Evolutionary conservation across 176 grass and related monocot genomes (phyloP), one percentile per base, ranked within the genome.

Genomic region (Musa acuminata): DNA sequence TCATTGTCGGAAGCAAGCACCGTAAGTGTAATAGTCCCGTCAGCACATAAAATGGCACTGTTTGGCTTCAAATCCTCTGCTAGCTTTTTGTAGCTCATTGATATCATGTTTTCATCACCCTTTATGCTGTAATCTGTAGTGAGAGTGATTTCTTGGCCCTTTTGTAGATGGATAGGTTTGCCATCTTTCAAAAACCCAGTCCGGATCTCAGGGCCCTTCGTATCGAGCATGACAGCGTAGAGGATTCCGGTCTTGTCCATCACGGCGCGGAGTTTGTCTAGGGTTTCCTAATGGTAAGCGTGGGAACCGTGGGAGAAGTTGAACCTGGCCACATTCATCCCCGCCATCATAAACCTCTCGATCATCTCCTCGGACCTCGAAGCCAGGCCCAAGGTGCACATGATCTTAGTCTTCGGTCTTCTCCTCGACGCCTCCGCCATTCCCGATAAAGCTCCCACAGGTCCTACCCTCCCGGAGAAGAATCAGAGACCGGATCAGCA

Each of bases 301-400:
- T n/a, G n/a, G n/a, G n/a, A n/a, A n/a, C n/a, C n/a, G n/a, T n/a
- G n/a, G n/a, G n/a, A n/a, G n/a, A n/a, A n/a, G n/a, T n/a, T n/a
- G n/a, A n/a, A n/a, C n/a, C n/a, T n/a, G n/a, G 93, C 89, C 22
- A 96, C 89, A 73, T 84, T 92, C 87, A 96, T 96, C 62, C 93
- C 93, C 68, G 87, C 93, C 67, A 55, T 80, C 62, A 96, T 83
- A 71, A 92, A 87, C 20, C 80, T 84, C 79, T 80, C 70, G 79
- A 91, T 86, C 93, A 96, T 90, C 85, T 87, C 85, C 4, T 92
- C 87, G 65, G 93, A 92, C n/a, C 93, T 84, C 73, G 89, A 96
- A 8, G 87, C 83, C 22, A 87, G 93, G 52, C 93, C 89, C 17
- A 96, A 83, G 11, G 89, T 96, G 83, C 93, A 88, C 10, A 92